These are phyloP conservation scores for Sphaerulina populicola DNA, from an alignment of 2,329 filamentous ascomycete genomes.

Conservation along the genomic window DNA sequence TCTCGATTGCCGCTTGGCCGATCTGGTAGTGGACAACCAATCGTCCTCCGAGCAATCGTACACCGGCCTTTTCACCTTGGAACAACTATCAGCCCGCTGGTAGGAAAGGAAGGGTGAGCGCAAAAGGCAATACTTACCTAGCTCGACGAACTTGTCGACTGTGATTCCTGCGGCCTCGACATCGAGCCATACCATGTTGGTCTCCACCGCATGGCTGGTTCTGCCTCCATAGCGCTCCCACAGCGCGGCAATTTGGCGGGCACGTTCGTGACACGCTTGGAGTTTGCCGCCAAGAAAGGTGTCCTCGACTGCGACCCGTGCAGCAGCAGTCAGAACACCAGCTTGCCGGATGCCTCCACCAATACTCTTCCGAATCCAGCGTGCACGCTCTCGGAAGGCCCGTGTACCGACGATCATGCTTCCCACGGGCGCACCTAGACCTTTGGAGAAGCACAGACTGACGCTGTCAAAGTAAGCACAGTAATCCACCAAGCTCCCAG, in stretches of 20 bases:
- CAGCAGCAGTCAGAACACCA: constrained; percentile 67
- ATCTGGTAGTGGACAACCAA: constrained; percentile 68
- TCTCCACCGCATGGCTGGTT: constrained; percentile 62
- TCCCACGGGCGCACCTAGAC: constrained; percentile 71
- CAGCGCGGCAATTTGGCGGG: constrained; percentile 53
- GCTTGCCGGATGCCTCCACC: constrained; percentile 71
- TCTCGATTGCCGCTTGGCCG: constrained; percentile 53
- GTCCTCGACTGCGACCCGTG: constrained; percentile 68
- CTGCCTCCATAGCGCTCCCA: constrained; percentile 65
- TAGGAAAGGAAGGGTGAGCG: not conserved
- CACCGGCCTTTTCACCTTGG: constrained; percentile 45
- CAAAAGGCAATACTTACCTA: constrained; percentile 29
- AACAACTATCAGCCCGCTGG: not conserved
- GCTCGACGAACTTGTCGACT: constrained; percentile 45
- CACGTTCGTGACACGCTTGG: constrained; percentile 52
- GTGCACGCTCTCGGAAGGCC: constrained; percentile 54
- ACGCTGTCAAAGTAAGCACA: constrained; percentile 64
- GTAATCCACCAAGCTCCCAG: constrained; percentile 59
- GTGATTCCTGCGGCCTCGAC: constrained; percentile 53
- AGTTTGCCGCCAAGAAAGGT: constrained; percentile 65
- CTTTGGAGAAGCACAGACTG: constrained; percentile 73
- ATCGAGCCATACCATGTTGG: constrained; percentile 89
- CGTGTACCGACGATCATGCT: constrained; percentile 59
- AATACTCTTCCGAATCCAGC: constrained; percentile 73
- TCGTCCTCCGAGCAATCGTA: constrained; percentile 50